Conservation (phyloP, 441 rosid species). For the Raphanus hybrid region DNA sequence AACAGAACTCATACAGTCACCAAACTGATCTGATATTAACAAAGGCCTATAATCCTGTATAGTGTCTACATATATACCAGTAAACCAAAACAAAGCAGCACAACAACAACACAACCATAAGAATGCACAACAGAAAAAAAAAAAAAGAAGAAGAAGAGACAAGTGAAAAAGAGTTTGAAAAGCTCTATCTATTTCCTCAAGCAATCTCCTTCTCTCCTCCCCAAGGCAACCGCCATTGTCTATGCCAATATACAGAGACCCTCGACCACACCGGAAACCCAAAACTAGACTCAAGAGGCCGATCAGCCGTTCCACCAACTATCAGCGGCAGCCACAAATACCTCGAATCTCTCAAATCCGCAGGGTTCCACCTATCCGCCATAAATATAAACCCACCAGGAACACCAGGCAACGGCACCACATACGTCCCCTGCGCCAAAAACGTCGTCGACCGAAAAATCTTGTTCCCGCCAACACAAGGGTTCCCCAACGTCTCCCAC, state of each 20-base stretch:
- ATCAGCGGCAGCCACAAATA: slow-evolving; percentile 87
- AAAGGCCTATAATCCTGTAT: no score
- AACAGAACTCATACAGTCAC: no score
- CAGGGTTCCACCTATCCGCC: slow-evolving; percentile 95
- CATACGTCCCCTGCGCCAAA: slow-evolving; percentile 80
- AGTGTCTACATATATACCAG: no score
- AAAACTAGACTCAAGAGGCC: slow-evolving; percentile 71
- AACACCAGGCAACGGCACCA: slow-evolving; percentile 67
- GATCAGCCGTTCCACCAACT: slow-evolving; percentile 81
- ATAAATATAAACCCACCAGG: slow-evolving; percentile 75
- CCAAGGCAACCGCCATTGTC: slow-evolving; percentile 80
- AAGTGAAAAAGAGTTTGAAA: neutral
- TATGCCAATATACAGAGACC: slow-evolving; percentile 89
- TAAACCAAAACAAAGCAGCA: no score
- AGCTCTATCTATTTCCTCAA: neutral
- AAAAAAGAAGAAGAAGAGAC: neutral
- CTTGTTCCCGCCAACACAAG: slow-evolving; percentile 81
- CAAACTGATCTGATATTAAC: no score
- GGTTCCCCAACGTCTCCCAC: slow-evolving; percentile 93
- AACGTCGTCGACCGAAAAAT: slow-evolving; percentile 66
- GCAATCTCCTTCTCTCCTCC: slow-evolving; percentile 35
- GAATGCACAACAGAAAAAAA: slow-evolving; percentile 14
- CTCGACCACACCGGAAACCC: slow-evolving; percentile 90
- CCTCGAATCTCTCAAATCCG: slow-evolving; percentile 80
- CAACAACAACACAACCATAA: no score